Conservation (phyloP, 2,329 filamentous ascomycete genomes). For the Ceratocystis variospora region DNA sequence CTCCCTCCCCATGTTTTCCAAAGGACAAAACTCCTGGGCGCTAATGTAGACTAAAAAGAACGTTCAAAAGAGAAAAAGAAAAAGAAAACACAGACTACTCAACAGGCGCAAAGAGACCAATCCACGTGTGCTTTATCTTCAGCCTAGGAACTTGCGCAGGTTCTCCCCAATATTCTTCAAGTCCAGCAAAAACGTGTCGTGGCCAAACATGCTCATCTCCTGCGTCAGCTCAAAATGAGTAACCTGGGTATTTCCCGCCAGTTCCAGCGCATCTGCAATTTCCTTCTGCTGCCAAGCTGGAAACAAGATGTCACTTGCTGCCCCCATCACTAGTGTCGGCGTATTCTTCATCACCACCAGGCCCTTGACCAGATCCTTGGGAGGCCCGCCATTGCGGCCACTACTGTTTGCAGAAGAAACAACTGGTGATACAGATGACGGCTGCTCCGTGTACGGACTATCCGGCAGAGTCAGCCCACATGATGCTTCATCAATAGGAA, state of each 20-base stretch:
- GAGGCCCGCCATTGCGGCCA: slow-evolving; percentile 37
- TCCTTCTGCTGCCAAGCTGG: slow-evolving; percentile 97
- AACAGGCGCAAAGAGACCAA: neutral
- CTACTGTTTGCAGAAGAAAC: slow-evolving; percentile 23
- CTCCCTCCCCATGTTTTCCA: too few species aligned
- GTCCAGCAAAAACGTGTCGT: slow-evolving; percentile 91
- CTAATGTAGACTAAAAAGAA: neutral
- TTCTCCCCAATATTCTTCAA: slow-evolving; percentile 81
- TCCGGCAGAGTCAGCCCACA: slow-evolving; percentile 77
- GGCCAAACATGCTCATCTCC: slow-evolving; percentile 86
- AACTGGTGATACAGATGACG: slow-evolving; percentile 27
- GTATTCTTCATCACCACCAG: slow-evolving; percentile 58
- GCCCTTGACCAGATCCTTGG: slow-evolving; percentile 66
- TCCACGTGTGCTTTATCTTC: neutral
- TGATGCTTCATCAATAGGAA: slow-evolving; percentile 28
- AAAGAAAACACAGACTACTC: neutral
- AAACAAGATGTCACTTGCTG: slow-evolving; percentile 91
- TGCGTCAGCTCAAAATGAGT: slow-evolving; percentile 85
- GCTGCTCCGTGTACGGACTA: slow-evolving; percentile 74
- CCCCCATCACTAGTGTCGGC: slow-evolving; percentile 78
- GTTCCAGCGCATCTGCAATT: slow-evolving; percentile 68
- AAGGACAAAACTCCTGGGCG: too few species aligned
- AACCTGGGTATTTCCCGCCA: slow-evolving; percentile 65
- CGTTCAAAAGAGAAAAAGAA: too few species aligned
- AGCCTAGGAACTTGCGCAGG: slow-evolving; percentile 64